Evolutionary conservation across 2,329 filamentous ascomycete genomes (phyloP).

Genomic region (Exophiala mesophila): DNA sequence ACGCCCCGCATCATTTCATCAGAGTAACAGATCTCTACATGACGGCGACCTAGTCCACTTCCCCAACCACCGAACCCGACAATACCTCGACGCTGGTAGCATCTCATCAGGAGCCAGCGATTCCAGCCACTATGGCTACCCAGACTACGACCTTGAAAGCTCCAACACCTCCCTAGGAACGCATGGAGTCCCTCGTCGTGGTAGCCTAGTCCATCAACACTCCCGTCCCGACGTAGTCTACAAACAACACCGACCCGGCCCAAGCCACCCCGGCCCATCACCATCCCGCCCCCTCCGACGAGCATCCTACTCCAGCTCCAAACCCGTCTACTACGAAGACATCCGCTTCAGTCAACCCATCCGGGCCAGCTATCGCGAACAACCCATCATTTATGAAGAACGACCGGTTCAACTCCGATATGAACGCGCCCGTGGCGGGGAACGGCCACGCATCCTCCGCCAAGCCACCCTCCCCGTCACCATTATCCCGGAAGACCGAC

Average conservation of each 20-base stretch:
- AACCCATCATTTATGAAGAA: slow-evolving; percentile 8
- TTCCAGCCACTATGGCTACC: slow-evolving; percentile 16
- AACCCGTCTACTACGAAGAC: slow-evolving; percentile 11
- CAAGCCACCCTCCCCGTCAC: slow-evolving; percentile 8
- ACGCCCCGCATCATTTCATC: slow-evolving; percentile 6
- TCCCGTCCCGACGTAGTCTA: slow-evolving; percentile 13
- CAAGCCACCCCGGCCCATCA: too few relatives aligned
- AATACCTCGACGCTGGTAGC: slow-evolving; percentile 15
- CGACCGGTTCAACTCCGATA: slow-evolving; percentile 9
- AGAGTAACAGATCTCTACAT: slow-evolving; percentile 13
- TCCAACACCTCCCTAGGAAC: slow-evolving; percentile 18
- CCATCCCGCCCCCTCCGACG: slow-evolving; percentile 10
- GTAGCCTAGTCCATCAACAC: slow-evolving; percentile 13
- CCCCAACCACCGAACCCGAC: slow-evolving; percentile 14
- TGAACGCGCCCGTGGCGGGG: too few relatives aligned
- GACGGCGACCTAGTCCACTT: slow-evolving; percentile 16
- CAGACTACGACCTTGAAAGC: slow-evolving; percentile 16
- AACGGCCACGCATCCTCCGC: slow-evolving; percentile 11
- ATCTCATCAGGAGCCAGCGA: slow-evolving; percentile 19
- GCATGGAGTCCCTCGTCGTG: slow-evolving; percentile 18
- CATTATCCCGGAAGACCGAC: slow-evolving; percentile 13
- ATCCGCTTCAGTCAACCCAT: slow-evolving; percentile 8
- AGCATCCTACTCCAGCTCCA: slow-evolving; percentile 9
- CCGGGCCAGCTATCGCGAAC: slow-evolving; percentile 7
- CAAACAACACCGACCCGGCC: slow-evolving; percentile 16